These are phyloP conservation scores for Epichloe festucae DNA, from an alignment of 2,329 filamentous ascomycete genomes.

Conservation along the genomic window DNA sequence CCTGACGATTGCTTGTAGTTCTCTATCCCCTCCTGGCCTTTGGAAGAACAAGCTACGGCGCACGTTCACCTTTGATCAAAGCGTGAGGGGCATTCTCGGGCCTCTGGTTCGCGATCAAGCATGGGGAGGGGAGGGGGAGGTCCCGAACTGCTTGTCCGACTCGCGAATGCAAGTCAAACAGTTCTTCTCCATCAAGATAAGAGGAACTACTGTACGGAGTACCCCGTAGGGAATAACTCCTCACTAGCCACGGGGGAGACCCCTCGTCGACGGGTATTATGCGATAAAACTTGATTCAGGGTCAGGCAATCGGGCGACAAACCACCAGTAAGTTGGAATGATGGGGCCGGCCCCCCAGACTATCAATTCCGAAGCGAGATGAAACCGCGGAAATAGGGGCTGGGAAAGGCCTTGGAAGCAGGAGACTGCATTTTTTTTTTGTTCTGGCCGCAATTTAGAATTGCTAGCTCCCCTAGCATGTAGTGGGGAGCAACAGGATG, in stretches of 20 bases:
- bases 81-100: background rate
- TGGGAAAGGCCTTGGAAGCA: constrained; percentile 1
- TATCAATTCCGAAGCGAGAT: constrained; percentile 19
- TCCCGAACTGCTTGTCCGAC: background rate
- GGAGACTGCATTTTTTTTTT: background rate
- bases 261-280: background rate
- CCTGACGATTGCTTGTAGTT: background rate
- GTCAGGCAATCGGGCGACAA: background rate
- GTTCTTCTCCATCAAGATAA: background rate
- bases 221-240: background rate
- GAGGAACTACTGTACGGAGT: background rate
- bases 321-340: background rate
- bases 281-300: background rate
- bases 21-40: background rate
- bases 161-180: constrained; percentile 4
- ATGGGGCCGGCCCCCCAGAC: constrained; percentile 14
- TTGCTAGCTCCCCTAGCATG: background rate
- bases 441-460: background rate
- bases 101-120: background rate
- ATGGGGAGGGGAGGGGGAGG: background rate
- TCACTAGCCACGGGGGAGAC: background rate
- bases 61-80: background rate
- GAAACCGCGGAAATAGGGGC: constrained; percentile 10
- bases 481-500: background rate
- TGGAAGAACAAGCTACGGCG: background rate